Evolutionary conservation across 164 flowering plant species (phyloP), one percentile per base, ranked within the genome.

Genomic region (Cinnamomum chago): DNA sequence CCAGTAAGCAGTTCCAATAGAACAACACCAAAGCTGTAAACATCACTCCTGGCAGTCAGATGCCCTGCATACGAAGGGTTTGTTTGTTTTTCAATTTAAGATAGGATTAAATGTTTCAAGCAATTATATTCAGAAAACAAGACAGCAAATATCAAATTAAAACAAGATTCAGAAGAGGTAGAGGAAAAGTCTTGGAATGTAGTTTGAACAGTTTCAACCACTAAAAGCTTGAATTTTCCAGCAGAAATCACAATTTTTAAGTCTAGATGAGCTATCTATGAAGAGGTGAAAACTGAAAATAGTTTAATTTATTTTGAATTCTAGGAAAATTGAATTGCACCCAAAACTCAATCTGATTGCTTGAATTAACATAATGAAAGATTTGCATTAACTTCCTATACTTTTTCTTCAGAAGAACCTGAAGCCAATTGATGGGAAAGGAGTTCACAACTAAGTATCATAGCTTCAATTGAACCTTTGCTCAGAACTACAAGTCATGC

Each of bases 1-100:
- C 97, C 98, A 2, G 97, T 93, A 3, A 93, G 79, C 35, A 93
- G 91, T 74, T 93, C 98, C 0, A 93, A 87, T 13, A 93, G 92
- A 55, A 93, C 95, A 0, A 93, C 92, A 0, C 98, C 98, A 50
- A 75, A 91, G 83, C 98, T 91, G 82, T 91, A 93, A 3, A 93
- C 95, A 75, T 93, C 97, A 55, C 97, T 90, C 73, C 88, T 80
- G 9, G 95, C 88, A 50, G 87, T 87, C 76, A 93, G 74, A 84
- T 93, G 98, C 23, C 98, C 98, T 91, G 83, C 47, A 40, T 40
- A 11, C 47, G 10, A 40, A 40, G 47, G 47, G 47, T 40, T 9
- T 9, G 0, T 40, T 40, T 40, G 11, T 6, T 40, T 40, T 1
- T 40, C 47, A 5, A 40, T 40, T 40, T 40, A 40, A 40, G 47